Evolutionary conservation across 441 rosid genomes (phyloP).

Genomic region (Brassica hybrid): DNA sequence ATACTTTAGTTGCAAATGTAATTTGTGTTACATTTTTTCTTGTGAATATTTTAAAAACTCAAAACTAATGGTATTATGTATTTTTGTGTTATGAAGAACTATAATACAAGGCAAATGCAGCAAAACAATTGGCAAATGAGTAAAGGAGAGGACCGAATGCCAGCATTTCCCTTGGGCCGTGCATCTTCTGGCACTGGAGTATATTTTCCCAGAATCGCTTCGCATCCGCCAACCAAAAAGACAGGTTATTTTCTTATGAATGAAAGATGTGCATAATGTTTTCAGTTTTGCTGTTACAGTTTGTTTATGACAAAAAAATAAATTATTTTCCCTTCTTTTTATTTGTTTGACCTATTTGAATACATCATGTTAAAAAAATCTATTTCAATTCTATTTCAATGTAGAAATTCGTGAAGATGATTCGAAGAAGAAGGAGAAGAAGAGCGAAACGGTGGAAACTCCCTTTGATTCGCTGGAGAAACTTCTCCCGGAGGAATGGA

Average conservation of each 20-base stretch:
- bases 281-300: neutral
- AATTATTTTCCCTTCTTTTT: neutral
- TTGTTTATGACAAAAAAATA: neutral
- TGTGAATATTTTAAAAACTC: neutral
- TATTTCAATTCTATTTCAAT: neutral
- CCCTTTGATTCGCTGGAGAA: constrained; percentile 58
- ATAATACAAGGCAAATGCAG: constrained; percentile 44
- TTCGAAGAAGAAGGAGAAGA: constrained; percentile 36
- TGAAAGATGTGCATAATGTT: neutral
- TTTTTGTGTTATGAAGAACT: constrained; percentile 32
- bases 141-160: constrained; percentile 71
- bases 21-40: neutral
- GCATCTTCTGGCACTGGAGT: constrained; percentile 86
- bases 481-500: constrained; percentile 94
- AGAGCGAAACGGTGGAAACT: constrained; percentile 41
- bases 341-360: no score
- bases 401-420: constrained; percentile 44
- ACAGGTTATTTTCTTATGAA: constrained; percentile 49
- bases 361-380: no score
- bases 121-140: constrained; percentile 42
- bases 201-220: constrained; percentile 64
- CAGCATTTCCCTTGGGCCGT: constrained; percentile 65
- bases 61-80: neutral
- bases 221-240: constrained; percentile 49
- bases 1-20: neutral